Base-by-base conservation (phyloP, 2,329 filamentous ascomycete genomes). In the Trichoderma breve region DNA sequence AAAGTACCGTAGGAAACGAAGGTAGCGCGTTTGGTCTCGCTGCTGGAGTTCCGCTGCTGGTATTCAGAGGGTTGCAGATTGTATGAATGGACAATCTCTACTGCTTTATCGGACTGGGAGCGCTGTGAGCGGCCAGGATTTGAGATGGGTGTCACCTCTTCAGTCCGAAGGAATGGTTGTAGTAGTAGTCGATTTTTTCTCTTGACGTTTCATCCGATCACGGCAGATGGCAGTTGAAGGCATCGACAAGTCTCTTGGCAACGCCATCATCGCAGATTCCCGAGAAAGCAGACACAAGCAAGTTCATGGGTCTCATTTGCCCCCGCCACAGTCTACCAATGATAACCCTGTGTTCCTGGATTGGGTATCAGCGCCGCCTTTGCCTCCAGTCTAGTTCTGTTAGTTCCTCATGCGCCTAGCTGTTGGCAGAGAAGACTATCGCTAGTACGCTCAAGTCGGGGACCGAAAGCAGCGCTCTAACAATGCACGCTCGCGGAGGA, bases 231-330 rank as follows among this genome's bases (percentile, higher is more conserved):
- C 28, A 30, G 55, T 18, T 68, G 65, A 60, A 60, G 55, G 65
- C 55, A 70, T 62, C n/a, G 57, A 58, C 39, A 70, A 70, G 66
- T 36, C 28, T 70, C 66, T 70, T 70, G 57, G 66, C 66, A 51
- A 32, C 66, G 57, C 57, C 65, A 60, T 68, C 64, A 68, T 68
- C 65, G 55, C 55, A 68, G 66, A 61, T 70, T 70, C 66, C 66
- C 66, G 66, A 70, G 57, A 2, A 2, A 4, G 53, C 18, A 28
- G 28, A 34, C 39, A 34, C 28, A 47, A 24, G 47, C n/a, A 3
- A 34, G 65, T 51, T 60, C 65, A 60, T 60, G n/a, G 36, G 14
- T 3, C 51, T 51, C 60, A 39, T 11, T 47, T 21, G n/a, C 30
- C 34, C 26, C 39, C 60, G 34, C 55, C 53, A 14, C 65, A 14